Base-by-base conservation (phyloP, 2,329 filamentous ascomycete genomes). In the Setomelanomma holmii region DNA sequence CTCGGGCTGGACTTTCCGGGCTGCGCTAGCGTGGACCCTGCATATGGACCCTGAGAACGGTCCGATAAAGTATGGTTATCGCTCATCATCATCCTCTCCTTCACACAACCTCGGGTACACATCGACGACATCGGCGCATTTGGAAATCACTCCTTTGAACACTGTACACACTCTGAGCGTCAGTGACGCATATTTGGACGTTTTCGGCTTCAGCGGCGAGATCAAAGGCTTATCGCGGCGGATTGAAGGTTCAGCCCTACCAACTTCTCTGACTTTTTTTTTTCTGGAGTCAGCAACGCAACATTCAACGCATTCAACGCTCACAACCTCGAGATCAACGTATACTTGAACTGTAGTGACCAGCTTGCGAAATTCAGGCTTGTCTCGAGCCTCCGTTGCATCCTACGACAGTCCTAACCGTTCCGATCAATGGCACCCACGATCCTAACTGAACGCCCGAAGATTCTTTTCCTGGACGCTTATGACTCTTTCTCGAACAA, bases 401-500 rank as follows among this genome's bases (percentile, higher is more conserved):
- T 21, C 24, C 5, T 10, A 10, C n/a, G 20, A 19, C 23, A 27
- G 27, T 10, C 36, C 14, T 5, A 16, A 16, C 24, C 17, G 19
- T 16, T 27, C n/a, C 21, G 23, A 40, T 24, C 44, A 33, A 73
- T 74, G 71, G 64, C 71, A 44, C 65, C 65, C 39, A 65, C 65
- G 27, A 44, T 65, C 52, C 48, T 58, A 45, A 63, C 59, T 50
- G 59, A 59, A 47, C 59, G 59, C 40, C 60, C 61, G 16, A 79
- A 79, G 54, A 89, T 98, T 56, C 85, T 98, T 58, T 96, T 96
- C 76, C 82, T 99, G 62, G 95, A 98, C 74, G 93, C 93, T 56
- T 96, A 96, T 76, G 95, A 99, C 78, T 97, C 93, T 36, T 99
- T 97, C 76, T 91, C 92, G 49, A 93, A 96, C 77, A 98, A 97